Percentiles rank a stretch among this genome's conserved stretches.
phyloP scores from a whole-genome alignment of 768 basidiomycete genomes.

The Macrolepiota fuliginosa region DNA sequence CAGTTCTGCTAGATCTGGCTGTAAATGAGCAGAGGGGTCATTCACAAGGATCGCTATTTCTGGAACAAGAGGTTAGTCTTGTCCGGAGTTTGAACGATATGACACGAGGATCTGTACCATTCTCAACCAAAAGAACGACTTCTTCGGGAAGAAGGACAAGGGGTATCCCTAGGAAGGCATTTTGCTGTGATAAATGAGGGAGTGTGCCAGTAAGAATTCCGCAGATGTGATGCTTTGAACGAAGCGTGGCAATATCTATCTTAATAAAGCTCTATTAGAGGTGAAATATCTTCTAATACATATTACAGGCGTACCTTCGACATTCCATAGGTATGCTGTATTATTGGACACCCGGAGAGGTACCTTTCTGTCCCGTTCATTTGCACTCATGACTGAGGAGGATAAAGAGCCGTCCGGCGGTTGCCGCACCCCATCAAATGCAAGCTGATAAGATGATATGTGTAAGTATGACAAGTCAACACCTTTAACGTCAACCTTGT shows the following conservation, averaged over 20 bases:
- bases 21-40: conserved; percentile 56
- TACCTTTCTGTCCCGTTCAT: conserved; percentile 36
- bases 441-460: conserved; percentile 6
- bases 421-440: conserved; percentile 3
- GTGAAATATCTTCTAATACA: background rate
- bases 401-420: conserved; percentile 6
- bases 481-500: too few species aligned
- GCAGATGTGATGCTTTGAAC: conserved; percentile 78
- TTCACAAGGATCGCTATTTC: conserved; percentile 78
- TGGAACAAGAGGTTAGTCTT: conserved; percentile 29
- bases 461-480: background rate
- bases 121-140: conserved; percentile 81
- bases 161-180: conserved; percentile 93
- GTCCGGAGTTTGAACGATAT: background rate
- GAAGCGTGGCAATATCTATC: conserved; percentile 76
- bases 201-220: conserved; percentile 88
- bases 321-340: conserved; percentile 86
- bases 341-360: conserved; percentile 73
- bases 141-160: conserved; percentile 89
- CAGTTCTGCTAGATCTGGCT: conserved; percentile 47
- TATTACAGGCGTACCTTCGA: conserved; percentile 54
- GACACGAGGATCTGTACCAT: conserved; percentile 46
- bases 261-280: conserved; percentile 13
- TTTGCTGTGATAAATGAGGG: conserved; percentile 94
- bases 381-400: conserved; percentile 17